These are phyloP conservation scores for Trypanosoma cruzi DNA, from an alignment of 208 protist species.

Conservation along the genomic window DNA sequence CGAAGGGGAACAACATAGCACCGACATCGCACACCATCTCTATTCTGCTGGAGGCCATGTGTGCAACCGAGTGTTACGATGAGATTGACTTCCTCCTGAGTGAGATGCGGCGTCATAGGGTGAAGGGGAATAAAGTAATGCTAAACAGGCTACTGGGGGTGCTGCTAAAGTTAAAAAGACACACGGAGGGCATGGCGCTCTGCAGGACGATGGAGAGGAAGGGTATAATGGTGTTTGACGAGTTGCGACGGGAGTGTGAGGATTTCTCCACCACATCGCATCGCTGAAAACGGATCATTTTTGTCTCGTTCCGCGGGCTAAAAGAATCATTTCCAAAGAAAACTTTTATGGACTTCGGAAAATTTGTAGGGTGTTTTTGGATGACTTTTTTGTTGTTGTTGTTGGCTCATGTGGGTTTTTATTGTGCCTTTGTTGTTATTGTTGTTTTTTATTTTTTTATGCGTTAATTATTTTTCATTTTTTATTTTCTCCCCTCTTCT, in stretches of 20 bases:
- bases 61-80: conserved; percentile 24
- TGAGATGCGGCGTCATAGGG: conserved; percentile 61
- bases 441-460: too few relatives aligned
- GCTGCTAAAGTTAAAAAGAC: conserved; percentile 15
- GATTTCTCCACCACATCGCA: background rate
- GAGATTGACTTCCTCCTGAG: conserved; percentile 61
- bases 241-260: conserved; percentile 22
- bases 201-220: conserved; percentile 32
- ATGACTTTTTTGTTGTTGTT: too few relatives aligned
- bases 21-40: conserved; percentile 63
- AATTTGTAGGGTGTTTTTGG: too few relatives aligned
- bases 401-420: too few relatives aligned
- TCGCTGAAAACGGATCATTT: background rate
- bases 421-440: too few relatives aligned
- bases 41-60: conserved; percentile 63
- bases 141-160: conserved; percentile 61
- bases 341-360: too few relatives aligned
- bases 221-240: conserved; percentile 48
- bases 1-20: conserved; percentile 18
- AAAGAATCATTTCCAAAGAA: too few relatives aligned
- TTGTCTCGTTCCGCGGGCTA: too few relatives aligned
- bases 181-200: conserved; percentile 28
- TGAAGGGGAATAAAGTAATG: conserved; percentile 48
- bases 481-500: conserved; percentile 21
- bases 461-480: background rate